Conservation (phyloP, 2,329 filamentous ascomycete genomes). For the Sphaerulina musiva region DNA sequence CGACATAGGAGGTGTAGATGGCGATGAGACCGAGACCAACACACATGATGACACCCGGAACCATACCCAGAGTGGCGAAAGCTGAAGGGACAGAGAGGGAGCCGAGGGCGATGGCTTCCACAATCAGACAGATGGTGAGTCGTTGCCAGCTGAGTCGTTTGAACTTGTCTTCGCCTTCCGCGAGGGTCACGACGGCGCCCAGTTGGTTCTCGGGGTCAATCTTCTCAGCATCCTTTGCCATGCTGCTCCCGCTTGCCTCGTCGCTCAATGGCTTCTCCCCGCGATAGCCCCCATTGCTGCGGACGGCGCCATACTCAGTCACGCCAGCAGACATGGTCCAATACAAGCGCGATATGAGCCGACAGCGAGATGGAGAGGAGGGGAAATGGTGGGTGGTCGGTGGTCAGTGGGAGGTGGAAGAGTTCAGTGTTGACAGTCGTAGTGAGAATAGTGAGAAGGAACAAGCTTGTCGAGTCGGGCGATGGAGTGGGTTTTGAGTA, state of each 20-base stretch:
- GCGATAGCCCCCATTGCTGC: conserved; percentile 12
- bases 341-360: neutral
- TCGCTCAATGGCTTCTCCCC: conserved; percentile 5
- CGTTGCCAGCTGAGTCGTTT: conserved; percentile 44
- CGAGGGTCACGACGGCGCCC: conserved; percentile 26
- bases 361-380: neutral
- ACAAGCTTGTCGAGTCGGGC: neutral
- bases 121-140: conserved; percentile 45
- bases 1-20: conserved; percentile 56
- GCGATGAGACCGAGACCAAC: conserved; percentile 51
- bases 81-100: conserved; percentile 52
- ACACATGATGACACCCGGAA: conserved; percentile 52
- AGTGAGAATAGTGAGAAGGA: too few relatives aligned
- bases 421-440: too few relatives aligned
- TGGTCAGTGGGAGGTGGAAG: too few relatives aligned
- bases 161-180: conserved; percentile 34
- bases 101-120: conserved; percentile 54
- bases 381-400: too few relatives aligned
- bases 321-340: conserved; percentile 13
- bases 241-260: conserved; percentile 9
- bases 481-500: conserved; percentile 9
- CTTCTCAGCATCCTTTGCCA: conserved; percentile 10
- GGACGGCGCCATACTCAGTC: conserved; percentile 15
- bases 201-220: conserved; percentile 17
- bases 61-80: conserved; percentile 49